Base-by-base conservation (phyloP, 192 early-diverging fungal species). In the Gryganskiella cystojenkinii region DNA sequence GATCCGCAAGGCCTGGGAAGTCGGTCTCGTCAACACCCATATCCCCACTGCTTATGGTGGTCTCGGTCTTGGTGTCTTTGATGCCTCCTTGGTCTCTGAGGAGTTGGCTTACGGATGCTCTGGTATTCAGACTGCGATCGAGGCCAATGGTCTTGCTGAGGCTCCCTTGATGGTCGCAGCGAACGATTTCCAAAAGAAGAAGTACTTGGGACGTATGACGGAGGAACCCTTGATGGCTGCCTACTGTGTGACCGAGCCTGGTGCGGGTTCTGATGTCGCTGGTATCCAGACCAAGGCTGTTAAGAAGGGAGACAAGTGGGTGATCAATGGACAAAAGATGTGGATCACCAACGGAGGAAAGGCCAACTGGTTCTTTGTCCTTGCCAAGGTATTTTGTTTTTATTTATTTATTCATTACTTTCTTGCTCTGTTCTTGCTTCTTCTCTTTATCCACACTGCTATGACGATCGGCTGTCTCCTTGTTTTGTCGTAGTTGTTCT, bases 271-370 rank as follows among this genome's bases (percentile, higher is more conserved):
- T 4, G 92, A 93, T 33, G 92, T 93, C 20, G 92, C 92, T 28
- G 91, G 92, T 33, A 56, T 91, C 28, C 82, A 83, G 57, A 93
- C 92, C 19, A 84, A 71, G 22, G 93, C 92, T 5, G 90, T 87
- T 25, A 90, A 92, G 71, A 90, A 89, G 79, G 90, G 91, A n/a
- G 87, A 93, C 80, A 86, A 88, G 56, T 95, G 93, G 92, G 75
- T 92, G 1, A 82, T 93, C 50, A 93, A 92, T 69, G 95, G 95
- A 30, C 88, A 91, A 69, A 98, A 98, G 87, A 97, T 97, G 95
- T 98, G 95, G 95, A 98, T 98, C 79, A 98, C 96, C 56, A 98
- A 98, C 73, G 93, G 92, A 65, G 95, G 94, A 28, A 90, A 96
- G 73, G 96, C 96, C 62, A 96, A 98, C 89, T 98, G 95, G 95